Conservation (phyloP, 2,329 filamentous ascomycete genomes). For the Botryotinia narcissicola region DNA sequence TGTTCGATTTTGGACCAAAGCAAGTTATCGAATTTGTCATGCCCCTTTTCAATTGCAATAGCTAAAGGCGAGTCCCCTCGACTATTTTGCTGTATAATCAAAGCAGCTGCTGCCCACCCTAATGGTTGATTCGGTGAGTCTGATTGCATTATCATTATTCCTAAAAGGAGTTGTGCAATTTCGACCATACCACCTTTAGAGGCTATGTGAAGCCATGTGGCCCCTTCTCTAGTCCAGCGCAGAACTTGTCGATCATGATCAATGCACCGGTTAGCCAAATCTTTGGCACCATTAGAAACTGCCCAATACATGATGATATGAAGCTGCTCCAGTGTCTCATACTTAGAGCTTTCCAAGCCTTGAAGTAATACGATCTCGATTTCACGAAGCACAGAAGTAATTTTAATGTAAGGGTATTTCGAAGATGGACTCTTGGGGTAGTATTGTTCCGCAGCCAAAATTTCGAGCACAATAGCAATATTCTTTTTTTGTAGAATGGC, state of each 20-base stretch:
- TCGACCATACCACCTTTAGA: not conserved
- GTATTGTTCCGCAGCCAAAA: not conserved
- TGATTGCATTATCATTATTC: not conserved
- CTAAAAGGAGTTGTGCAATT: not conserved
- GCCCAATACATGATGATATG: not conserved
- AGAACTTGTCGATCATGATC: not conserved
- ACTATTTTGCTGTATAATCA: not conserved
- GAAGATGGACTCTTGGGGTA: not conserved
- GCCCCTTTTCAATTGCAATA: not conserved
- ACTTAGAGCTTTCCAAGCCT: not conserved
- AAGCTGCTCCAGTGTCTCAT: not conserved
- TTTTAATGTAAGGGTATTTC: not conserved
- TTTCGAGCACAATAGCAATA: not conserved
- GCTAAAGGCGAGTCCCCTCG: not conserved
- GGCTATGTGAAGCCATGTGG: not conserved
- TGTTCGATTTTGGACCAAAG: not conserved
- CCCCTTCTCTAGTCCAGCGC: not conserved
- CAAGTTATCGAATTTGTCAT: not conserved
- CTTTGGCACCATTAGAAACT: not conserved
- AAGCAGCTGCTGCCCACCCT: not conserved
- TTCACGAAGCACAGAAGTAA: not conserved
- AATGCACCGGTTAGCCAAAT: not conserved
- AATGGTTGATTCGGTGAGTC: not conserved
- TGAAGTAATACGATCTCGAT: not conserved
- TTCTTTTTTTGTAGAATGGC: fast-evolving